phyloP scores from a whole-genome alignment of 2,329 filamentous ascomycete species.

The Plenodomus lindquistii region DNA sequence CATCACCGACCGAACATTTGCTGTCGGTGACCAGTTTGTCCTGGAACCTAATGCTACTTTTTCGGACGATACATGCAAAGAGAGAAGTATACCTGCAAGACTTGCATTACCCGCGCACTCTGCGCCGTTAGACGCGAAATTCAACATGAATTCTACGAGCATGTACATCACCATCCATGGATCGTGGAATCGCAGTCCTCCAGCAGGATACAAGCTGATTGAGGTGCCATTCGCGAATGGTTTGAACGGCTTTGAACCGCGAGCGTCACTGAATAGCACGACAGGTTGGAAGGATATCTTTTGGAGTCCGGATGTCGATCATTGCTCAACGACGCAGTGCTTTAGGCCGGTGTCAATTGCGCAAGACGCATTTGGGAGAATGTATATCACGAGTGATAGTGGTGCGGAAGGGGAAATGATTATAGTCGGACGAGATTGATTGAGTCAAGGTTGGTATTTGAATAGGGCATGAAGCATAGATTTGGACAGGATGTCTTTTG shows the following conservation, averaged over 20 bases:
- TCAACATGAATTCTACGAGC: conserved; percentile 25
- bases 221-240: conserved; percentile 22
- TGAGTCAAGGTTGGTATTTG: neutral
- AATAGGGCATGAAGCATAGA: too few species aligned
- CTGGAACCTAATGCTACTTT: conserved; percentile 35
- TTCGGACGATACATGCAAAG: conserved; percentile 27
- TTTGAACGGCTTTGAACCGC: conserved; percentile 15
- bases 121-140: conserved; percentile 32
- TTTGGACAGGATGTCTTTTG: too few species aligned
- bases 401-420: conserved; percentile 32
- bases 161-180: conserved; percentile 37
- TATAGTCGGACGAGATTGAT: conserved; percentile 22
- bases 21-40: conserved; percentile 35
- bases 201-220: conserved; percentile 31
- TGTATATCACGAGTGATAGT: conserved; percentile 38
- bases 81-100: conserved; percentile 17
- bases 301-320: conserved; percentile 24
- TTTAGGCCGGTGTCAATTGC: conserved; percentile 36
- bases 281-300: conserved; percentile 28
- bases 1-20: conserved; percentile 28
- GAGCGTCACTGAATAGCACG: conserved; percentile 9
- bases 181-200: conserved; percentile 28
- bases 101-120: conserved; percentile 30
- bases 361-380: conserved; percentile 24
- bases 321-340: conserved; percentile 34